Base-by-base conservation (phyloP, 2,329 filamentous ascomycete genomes). In the Phyllosticta citrichinensis region DNA sequence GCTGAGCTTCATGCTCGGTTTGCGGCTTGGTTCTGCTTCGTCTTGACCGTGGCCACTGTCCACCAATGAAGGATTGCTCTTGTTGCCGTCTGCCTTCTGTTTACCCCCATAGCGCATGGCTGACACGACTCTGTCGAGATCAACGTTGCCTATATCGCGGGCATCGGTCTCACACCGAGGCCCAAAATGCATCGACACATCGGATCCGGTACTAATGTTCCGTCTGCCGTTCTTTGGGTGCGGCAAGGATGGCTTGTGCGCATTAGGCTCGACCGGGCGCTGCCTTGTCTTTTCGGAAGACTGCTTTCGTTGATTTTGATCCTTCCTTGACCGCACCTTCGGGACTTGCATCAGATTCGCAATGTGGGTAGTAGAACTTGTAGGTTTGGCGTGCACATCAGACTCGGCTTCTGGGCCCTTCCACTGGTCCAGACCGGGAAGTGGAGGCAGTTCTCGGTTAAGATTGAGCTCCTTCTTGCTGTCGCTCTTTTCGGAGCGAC, bases 391-490 rank as follows among this genome's bases (percentile, higher is more conserved):
- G 19, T 54, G 35, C 24, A 61, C 60, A 51, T 60, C 60, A 9
- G 67, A 65, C 9, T 67, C 55, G 12, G 52, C n/a, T 24, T 57
- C 33, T 52, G 55, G 65, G 10, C 60, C 63, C 51, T 71, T 69
- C 70, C 71, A 74, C 35, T 68, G 72, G 61, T 79, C 76, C 5
- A 80, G 68, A 55, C 76, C 74, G 6, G 78, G 78, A 11, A 80
- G 64, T 3, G 77, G 77, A 35, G 78, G 78, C 24, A 80, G 66
- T 62, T 79, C 76, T 60, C 77, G 68, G 65, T 80, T 80, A 33
- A 80, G 68, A 58, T 80, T 74, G 62, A 78, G 61, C 27, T 72
- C 70, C 2, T 65, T 56, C 58, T 71, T 73, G 25, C 63, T 64
- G 22, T 71, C 69, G 12, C 68, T 47, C 40, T 52, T 56, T 27